A percentile compares a stretch with the other conserved stretches of the same genome.
These are phyloP conservation scores for Hymenochaete sp. DNA, from an alignment of 1,284 basidiomycete genomes.

Conservation along the genomic window DNA sequence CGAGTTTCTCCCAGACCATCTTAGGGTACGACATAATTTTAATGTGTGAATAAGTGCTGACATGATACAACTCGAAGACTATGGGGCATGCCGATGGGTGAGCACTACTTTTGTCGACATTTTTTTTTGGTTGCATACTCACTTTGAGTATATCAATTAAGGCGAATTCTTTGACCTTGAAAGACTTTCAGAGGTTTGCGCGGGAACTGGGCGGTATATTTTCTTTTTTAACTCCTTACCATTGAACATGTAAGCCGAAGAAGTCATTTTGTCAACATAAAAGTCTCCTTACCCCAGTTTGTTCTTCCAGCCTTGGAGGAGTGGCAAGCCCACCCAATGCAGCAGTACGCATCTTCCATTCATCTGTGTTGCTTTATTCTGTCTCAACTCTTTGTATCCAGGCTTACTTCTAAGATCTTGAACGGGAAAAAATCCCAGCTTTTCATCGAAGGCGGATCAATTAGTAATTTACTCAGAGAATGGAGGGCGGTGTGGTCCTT, in stretches of 20 bases:
- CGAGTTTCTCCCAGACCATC: constrained; percentile 38
- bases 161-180: constrained; percentile 68
- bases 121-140: neutral
- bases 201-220: constrained; percentile 49
- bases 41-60: constrained; percentile 4
- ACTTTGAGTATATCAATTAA: constrained; percentile 20
- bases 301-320: constrained; percentile 43
- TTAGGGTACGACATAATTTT: constrained; percentile 34
- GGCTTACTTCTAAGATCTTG: constrained; percentile 6
- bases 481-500: too few species aligned
- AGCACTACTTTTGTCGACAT: constrained; percentile 12
- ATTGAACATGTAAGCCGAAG: constrained; percentile 47
- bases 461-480: too few species aligned
- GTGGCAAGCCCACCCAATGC: constrained; percentile 63
- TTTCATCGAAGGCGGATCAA: too few species aligned
- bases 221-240: constrained; percentile 73
- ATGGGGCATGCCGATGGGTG: constrained; percentile 67
- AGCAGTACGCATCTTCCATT: constrained; percentile 37
- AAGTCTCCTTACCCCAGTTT: neutral
- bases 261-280: neutral
- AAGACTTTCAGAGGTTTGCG: constrained; percentile 46
- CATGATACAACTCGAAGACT: constrained; percentile 30
- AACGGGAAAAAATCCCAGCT: too few species aligned
- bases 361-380: neutral
- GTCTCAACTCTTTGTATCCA: neutral